A percentile compares a stretch with the other conserved stretches of the same genome.
Evolutionary conservation across 23 red algal species (phyloP).

Genomic region (Gracilariopsis chorda): DNA sequence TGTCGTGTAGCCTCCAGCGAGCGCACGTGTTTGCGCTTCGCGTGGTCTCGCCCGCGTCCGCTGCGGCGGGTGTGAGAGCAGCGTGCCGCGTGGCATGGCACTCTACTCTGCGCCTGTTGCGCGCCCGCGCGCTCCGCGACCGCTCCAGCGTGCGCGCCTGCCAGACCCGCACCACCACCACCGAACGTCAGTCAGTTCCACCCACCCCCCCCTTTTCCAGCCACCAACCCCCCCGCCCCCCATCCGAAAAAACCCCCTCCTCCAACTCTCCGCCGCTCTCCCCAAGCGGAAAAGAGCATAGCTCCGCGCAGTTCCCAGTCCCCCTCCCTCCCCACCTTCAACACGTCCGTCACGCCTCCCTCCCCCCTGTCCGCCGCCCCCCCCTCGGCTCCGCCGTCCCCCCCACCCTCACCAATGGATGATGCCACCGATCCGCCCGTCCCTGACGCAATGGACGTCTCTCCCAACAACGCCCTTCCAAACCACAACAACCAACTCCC

Average conservation of each 20-base stretch:
- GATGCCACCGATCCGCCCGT: conserved; percentile 37
- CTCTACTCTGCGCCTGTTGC: background rate
- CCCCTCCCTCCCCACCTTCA: background rate
- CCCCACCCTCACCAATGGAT: conserved; percentile 22
- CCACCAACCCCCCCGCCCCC: background rate
- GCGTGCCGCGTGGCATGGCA: background rate
- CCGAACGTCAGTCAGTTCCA: background rate
- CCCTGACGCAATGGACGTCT: background rate
- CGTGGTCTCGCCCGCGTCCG: background rate
- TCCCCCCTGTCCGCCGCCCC: background rate
- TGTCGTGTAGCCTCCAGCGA: background rate
- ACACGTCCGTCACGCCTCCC: background rate
- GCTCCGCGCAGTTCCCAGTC: background rate
- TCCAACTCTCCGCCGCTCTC: background rate
- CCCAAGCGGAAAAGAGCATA: too few relatives aligned
- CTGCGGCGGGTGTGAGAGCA: background rate
- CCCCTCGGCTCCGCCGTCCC: background rate
- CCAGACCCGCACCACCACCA: background rate
- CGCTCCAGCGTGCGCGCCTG: background rate
- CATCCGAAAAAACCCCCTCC: background rate
- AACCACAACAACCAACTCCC: background rate
- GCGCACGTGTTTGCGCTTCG: background rate
- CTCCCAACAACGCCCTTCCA: background rate
- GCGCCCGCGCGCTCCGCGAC: background rate
- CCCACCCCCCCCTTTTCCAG: background rate